Conservation (phyloP, 179 eudicot species). For the Silene vulgaris region DNA sequence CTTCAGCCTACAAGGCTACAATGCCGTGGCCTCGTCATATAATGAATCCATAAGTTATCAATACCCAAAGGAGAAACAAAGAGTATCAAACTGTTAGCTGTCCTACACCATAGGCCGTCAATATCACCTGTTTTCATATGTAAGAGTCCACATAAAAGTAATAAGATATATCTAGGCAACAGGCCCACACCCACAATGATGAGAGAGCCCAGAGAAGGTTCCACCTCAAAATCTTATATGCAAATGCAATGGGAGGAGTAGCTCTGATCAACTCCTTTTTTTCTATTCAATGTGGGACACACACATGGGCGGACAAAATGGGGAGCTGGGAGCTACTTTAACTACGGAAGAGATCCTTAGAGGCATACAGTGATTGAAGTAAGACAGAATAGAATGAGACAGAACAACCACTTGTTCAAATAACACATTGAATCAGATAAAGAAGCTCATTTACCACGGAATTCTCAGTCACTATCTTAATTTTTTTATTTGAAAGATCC, state of each 20-base stretch:
- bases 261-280: background rate
- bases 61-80: background rate
- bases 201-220: background rate
- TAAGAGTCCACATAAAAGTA: background rate
- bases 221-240: background rate
- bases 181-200: background rate
- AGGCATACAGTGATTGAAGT: background rate
- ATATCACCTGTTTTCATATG: background rate
- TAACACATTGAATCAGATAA: background rate
- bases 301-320: background rate
- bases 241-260: background rate
- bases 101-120: background rate
- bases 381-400: background rate
- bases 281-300: background rate
- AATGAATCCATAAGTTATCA: background rate
- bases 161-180: background rate
- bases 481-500: conserved; percentile 12
- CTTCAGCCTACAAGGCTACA: background rate
- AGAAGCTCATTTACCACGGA: conserved; percentile 11
- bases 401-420: background rate
- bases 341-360: background rate
- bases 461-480: conserved; percentile 4
- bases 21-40: background rate
- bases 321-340: background rate
- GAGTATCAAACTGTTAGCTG: background rate